These are phyloP conservation scores for Sugiyamaella xylanicola DNA, from an alignment of 1,139 yeast genomes.

Conservation along the genomic window DNA sequence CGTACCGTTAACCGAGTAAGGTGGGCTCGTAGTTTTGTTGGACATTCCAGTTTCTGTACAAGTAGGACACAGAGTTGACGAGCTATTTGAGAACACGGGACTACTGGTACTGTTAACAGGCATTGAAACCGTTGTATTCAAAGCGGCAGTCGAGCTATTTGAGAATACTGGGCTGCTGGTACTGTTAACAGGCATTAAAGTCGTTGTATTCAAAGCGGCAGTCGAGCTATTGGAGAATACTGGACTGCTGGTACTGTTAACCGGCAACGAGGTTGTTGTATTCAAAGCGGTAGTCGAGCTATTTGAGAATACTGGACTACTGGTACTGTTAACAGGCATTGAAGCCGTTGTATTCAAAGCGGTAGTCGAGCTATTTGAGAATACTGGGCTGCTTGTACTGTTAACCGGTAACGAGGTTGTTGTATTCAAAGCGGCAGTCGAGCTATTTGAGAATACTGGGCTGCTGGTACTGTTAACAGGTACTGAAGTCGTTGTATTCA, in stretches of 20 bases:
- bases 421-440: background rate
- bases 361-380: slow-evolving; percentile 5
- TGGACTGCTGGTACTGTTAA: background rate
- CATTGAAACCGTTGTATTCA: slow-evolving; percentile 9
- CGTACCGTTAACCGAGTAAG: background rate
- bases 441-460: background rate
- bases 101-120: slow-evolving; percentile 9
- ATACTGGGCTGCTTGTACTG: background rate
- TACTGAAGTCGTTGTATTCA: background rate
- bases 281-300: background rate
- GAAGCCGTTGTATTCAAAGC: slow-evolving; percentile 9
- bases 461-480: background rate
- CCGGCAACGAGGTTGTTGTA: background rate
- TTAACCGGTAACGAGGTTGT: background rate
- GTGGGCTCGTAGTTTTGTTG: background rate
- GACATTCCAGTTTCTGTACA: background rate
- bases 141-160: background rate
- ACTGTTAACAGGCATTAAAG: background rate
- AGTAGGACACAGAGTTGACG: background rate
- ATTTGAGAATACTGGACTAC: background rate
- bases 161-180: slow-evolving; percentile 1
- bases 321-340: background rate
- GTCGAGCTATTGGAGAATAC: background rate
- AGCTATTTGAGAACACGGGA: background rate
- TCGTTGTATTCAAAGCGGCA: no score